A percentile compares a stretch with the other conserved stretches of the same genome.
phyloP scores from a whole-genome alignment of 768 basidiomycete genomes.

The Termitomyces sp. region DNA sequence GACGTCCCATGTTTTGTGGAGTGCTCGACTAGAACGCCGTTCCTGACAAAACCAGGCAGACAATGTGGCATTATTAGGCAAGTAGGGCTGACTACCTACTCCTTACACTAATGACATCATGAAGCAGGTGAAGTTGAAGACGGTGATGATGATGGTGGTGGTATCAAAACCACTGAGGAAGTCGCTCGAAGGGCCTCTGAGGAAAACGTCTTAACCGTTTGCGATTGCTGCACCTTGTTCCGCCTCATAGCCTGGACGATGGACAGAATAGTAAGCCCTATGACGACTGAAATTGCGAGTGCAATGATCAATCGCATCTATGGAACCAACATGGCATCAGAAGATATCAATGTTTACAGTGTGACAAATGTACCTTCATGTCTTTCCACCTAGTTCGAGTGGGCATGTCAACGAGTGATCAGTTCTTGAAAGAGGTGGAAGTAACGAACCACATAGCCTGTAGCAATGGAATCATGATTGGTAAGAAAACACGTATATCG shows the following conservation, averaged over 20 bases:
- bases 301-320: constrained; percentile 97
- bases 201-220: not conserved
- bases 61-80: not conserved
- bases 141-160: not conserved
- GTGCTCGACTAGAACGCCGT: not conserved
- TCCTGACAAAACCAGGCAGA: not conserved
- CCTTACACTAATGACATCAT: not conserved
- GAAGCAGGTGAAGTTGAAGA: not conserved
- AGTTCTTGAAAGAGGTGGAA: not conserved
- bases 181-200: not conserved
- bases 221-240: not conserved
- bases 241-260: constrained; percentile 67
- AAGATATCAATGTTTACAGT: constrained; percentile 6
- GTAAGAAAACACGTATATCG: not conserved
- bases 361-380: constrained; percentile 69
- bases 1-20: too few relatives aligned
- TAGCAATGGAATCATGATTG: not conserved
- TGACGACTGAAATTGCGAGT: constrained; percentile 79
- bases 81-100: too few relatives aligned
- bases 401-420: constrained; percentile 10
- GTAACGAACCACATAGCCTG: constrained; percentile 85
- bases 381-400: constrained; percentile 84
- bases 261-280: constrained; percentile 91
- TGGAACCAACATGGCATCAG: not conserved
- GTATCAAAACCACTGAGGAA: not conserved